Conservation (phyloP, 257 asterid genomes). For the Solanum acaule region DNA sequence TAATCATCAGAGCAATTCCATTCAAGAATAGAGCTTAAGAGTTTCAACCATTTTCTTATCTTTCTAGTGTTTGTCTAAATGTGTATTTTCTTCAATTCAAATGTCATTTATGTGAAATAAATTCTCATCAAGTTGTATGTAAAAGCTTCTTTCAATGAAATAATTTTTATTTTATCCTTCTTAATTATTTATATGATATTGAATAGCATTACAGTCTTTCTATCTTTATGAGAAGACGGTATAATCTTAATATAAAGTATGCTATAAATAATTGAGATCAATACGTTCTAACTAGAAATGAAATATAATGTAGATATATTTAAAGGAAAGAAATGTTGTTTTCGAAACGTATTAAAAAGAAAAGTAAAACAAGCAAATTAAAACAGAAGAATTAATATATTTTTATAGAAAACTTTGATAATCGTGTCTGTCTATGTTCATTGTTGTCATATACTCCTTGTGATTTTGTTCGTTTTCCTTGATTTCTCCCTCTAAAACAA, state of each 20-base stretch:
- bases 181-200: no score
- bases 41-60: not conserved
- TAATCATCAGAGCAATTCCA: slow-evolving; percentile 55
- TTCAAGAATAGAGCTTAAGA: slow-evolving; percentile 38
- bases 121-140: not conserved
- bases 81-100: not conserved
- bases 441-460: not conserved
- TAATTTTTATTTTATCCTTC: not conserved
- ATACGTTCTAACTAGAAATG: no score
- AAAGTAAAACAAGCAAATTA: not conserved
- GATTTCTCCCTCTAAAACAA: not conserved
- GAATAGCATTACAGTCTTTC: not conserved
- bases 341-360: no score
- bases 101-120: not conserved
- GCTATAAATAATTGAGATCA: no score
- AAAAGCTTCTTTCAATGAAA: not conserved
- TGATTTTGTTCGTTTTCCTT: not conserved
- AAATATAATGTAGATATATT: not conserved
- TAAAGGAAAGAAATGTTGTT: not conserved
- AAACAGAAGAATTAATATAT: no score
- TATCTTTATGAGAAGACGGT: not conserved
- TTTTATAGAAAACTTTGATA: not conserved
- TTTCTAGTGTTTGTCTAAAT: not conserved
- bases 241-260: no score
- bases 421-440: not conserved